Percentiles rank a stretch among this genome's conserved stretches.
These are phyloP conservation scores for Mortierella sp. DNA, from an alignment of 371 early-diverging fungal species.

Conservation along the genomic window DNA sequence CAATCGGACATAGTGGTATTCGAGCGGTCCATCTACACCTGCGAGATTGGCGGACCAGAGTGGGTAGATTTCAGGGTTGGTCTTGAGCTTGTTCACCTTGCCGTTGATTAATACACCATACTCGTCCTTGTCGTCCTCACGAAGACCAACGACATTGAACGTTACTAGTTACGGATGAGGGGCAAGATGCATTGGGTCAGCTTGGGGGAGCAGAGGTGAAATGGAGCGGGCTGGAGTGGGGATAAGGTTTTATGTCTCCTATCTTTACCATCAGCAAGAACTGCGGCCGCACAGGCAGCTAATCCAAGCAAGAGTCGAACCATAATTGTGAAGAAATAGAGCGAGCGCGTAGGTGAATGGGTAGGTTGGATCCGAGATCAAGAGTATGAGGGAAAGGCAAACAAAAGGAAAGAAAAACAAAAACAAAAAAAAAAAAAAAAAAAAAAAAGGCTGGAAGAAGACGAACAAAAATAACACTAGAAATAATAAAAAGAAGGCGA, in stretches of 20 bases:
- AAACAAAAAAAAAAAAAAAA: background rate
- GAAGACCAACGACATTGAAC: constrained; percentile 46
- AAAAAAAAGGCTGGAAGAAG: background rate
- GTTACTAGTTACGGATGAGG: constrained; percentile 20
- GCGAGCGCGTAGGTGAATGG: background rate
- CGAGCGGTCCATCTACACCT: constrained; percentile 33
- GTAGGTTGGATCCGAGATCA: background rate
- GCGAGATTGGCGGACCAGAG: constrained; percentile 48
- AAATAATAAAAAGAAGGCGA: background rate
- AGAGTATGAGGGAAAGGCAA: background rate
- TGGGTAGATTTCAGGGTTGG: constrained; percentile 30
- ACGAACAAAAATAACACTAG: too few species aligned
- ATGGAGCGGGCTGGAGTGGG: background rate
- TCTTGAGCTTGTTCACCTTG: constrained; percentile 35
- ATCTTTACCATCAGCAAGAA: constrained; percentile 42
- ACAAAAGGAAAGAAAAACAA: background rate
- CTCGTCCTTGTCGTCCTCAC: constrained; percentile 17
- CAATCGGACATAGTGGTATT: constrained; percentile 40
- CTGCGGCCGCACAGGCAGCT: constrained; percentile 42
- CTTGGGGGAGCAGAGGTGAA: background rate
- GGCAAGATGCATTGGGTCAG: background rate
- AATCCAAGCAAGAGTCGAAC: constrained; percentile 44
- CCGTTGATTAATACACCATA: constrained; percentile 44
- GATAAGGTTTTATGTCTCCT: background rate
- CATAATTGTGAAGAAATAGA: constrained; percentile 10